Conservation (phyloP, 148 eudicot species). For the Rhododendron mucronatum region DNA sequence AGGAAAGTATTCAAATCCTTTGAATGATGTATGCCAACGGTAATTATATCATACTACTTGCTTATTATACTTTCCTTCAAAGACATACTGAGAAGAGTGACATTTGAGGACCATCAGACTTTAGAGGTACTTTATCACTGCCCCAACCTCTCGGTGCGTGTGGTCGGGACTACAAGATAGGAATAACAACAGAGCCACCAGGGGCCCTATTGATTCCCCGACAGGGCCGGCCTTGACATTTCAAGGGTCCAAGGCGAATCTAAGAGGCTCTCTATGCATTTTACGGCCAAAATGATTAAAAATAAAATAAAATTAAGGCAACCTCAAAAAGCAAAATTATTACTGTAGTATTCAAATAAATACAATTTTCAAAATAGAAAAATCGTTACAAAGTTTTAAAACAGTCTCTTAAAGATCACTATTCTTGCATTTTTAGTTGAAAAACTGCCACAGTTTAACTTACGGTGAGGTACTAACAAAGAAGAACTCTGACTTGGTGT, state of each 20-base stretch:
- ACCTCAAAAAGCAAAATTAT: neutral
- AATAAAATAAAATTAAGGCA: too few species aligned
- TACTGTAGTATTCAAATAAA: neutral
- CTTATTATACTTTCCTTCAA: constrained; percentile 7
- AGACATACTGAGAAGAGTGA: neutral
- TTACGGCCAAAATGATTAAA: too few species aligned
- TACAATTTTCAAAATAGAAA: too few species aligned
- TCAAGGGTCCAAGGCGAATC: too few species aligned
- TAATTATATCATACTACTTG: neutral
- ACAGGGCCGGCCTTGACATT: too few species aligned
- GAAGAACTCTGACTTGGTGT: neutral
- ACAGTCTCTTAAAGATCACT: neutral
- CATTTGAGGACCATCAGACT: neutral
- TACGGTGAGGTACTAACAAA: neutral
- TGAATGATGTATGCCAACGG: constrained; percentile 4
- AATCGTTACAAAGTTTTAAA: neutral
- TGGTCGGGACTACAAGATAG: neutral
- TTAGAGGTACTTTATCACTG: neutral
- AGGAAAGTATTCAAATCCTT: neutral
- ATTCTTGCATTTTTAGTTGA: neutral
- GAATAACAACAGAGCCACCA: neutral
- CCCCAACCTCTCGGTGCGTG: constrained; percentile 2
- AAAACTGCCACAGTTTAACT: too few species aligned
- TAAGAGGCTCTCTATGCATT: too few species aligned
- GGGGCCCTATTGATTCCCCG: neutral